Percentiles rank a stretch among this genome's conserved stretches.
phyloP scores from a whole-genome alignment of 331 rosid species.

The Quercus phellos region DNA sequence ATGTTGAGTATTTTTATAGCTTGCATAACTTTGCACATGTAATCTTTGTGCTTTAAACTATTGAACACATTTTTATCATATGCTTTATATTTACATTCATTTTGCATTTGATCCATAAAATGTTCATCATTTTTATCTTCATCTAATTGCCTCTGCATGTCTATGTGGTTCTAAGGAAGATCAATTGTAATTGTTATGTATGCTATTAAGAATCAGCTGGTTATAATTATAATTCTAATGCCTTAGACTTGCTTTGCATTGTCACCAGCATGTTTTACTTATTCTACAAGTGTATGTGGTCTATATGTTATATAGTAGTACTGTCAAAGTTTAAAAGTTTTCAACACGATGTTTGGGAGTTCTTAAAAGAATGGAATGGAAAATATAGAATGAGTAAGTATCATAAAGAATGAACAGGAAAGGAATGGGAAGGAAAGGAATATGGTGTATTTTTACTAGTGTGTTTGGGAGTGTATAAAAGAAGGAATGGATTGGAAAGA shows the following conservation, averaged over 20 bases:
- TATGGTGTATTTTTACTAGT: no score
- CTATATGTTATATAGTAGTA: neutral
- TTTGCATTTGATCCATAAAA: neutral
- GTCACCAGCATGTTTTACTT: neutral
- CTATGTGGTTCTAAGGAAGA: neutral
- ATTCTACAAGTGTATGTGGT: neutral
- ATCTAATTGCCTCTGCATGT: neutral
- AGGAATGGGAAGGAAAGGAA: no score
- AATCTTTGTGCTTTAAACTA: neutral
- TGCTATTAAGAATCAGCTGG: neutral
- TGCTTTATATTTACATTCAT: neutral
- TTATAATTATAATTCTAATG: neutral
- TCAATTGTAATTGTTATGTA: neutral
- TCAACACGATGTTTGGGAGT: no score
- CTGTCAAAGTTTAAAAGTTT: neutral
- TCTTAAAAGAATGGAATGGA: no score
- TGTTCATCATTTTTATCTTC: neutral
- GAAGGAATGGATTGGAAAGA: no score
- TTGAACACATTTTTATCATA: neutral
- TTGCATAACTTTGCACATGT: neutral
- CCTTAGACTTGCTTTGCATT: neutral
- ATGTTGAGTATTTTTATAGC: neutral
- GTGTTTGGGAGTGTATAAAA: no score
- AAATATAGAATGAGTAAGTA: no score
- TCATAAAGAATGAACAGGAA: no score